A percentile compares a stretch with the other conserved stretches of the same genome.
Evolutionary conservation across 345 rosid genomes (phyloP).

Genomic region (Clausena lansium): DNA sequence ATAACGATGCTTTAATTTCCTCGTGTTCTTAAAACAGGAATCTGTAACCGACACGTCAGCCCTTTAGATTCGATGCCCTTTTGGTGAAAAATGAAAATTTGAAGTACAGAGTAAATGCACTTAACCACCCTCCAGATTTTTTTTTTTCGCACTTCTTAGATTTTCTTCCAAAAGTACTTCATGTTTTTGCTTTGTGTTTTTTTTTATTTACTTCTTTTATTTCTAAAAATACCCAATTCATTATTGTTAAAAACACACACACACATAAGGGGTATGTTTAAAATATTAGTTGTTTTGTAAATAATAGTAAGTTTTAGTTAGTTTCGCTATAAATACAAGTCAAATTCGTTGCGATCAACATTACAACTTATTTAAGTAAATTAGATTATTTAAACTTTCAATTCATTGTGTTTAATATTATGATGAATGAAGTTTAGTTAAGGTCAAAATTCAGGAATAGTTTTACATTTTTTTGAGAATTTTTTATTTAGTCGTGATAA

Average conservation of each 20-base stretch:
- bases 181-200: background rate
- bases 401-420: too few species aligned
- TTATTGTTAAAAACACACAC: background rate
- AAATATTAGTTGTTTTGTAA: too few species aligned
- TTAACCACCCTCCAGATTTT: background rate
- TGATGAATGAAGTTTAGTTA: background rate
- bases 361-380: too few species aligned
- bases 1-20: conserved; percentile 35
- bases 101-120: conserved; percentile 1
- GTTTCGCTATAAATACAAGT: background rate
- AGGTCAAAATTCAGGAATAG: background rate
- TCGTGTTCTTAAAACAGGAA: conserved; percentile 32
- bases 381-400: background rate
- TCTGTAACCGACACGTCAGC: conserved; percentile 37
- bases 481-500: too few species aligned
- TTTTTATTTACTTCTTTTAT: background rate
- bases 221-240: background rate
- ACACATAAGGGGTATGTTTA: background rate
- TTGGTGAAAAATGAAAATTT: too few species aligned
- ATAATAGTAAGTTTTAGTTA: too few species aligned
- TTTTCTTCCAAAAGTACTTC: background rate
- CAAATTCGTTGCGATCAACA: background rate
- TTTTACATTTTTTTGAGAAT: background rate
- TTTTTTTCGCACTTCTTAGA: background rate
- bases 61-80: conserved; percentile 25